Evolutionary conservation across 2,329 filamentous ascomycete genomes (phyloP).

Genomic region (Diaporthe sp.): DNA sequence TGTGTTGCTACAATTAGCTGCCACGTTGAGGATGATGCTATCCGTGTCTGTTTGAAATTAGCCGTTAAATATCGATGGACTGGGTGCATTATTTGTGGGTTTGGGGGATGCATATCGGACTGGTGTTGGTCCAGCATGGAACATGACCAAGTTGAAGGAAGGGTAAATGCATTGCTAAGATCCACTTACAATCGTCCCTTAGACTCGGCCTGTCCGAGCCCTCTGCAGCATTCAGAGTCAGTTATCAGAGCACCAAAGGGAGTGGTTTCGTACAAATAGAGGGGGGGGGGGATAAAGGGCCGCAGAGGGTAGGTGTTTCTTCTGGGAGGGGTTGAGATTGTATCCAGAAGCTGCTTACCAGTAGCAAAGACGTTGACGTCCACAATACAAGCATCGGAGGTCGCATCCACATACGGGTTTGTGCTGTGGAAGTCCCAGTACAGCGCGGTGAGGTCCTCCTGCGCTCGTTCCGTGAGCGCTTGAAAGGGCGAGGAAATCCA

Average conservation of each 20-base stretch:
- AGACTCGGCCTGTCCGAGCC: conserved; percentile 71
- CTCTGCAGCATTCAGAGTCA: no score
- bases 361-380: conserved; percentile 74
- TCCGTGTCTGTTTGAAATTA: conserved; percentile 55
- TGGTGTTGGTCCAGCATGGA: neutral
- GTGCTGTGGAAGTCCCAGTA: conserved; percentile 63
- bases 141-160: no score
- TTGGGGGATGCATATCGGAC: neutral
- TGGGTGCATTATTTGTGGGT: neutral
- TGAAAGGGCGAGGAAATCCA: conserved; percentile 61
- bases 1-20: conserved; percentile 68
- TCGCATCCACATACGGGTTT: conserved; percentile 56
- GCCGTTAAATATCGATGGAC: neutral
- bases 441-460: conserved; percentile 62
- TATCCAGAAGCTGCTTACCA: no score
- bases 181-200: conserved; percentile 64
- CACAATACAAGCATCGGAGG: conserved; percentile 73
- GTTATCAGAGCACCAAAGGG: no score
- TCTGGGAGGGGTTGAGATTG: no score
- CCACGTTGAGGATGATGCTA: conserved; percentile 65
- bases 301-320: no score
- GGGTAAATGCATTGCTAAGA: neutral
- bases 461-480: conserved; percentile 58
- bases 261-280: no score
- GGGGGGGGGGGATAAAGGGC: no score